These are phyloP conservation scores for Penstemon eatonii DNA, from an alignment of 257 asterid genomes.

Conservation along the genomic window DNA sequence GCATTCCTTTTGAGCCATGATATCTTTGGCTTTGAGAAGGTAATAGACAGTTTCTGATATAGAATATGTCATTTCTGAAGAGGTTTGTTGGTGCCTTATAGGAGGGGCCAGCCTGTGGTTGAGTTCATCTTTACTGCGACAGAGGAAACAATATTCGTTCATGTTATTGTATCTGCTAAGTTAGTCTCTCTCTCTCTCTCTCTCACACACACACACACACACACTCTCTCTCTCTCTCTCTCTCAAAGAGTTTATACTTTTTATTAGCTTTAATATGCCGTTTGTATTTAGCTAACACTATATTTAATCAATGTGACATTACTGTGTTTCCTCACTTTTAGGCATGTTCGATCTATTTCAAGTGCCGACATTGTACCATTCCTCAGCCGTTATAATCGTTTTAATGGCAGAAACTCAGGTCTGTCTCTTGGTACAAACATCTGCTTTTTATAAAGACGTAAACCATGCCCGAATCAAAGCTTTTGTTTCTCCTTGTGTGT, in stretches of 20 bases:
- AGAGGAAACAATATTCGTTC: constrained; percentile 92
- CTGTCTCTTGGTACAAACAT: constrained; percentile 27
- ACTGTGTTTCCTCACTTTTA: constrained; percentile 36
- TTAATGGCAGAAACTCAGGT: constrained; percentile 72
- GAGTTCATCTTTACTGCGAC: constrained; percentile 94
- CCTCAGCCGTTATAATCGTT: constrained; percentile 53
- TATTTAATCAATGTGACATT: constrained; percentile 17
- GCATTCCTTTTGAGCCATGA: constrained; percentile 24
- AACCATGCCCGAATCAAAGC: constrained; percentile 20
- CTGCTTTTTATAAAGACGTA: constrained; percentile 9
- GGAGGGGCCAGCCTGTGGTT: constrained; percentile 95
- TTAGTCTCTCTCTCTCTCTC: constrained; percentile 36
- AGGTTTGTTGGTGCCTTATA: constrained; percentile 46
- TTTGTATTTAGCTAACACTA: constrained; percentile 10
- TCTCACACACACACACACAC: too few relatives aligned
- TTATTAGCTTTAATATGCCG: constrained; percentile 15
- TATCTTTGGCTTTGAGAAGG: constrained; percentile 13
- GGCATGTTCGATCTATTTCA: constrained; percentile 90
- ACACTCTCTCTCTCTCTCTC: constrained; percentile 2
- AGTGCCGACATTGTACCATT: constrained; percentile 72
- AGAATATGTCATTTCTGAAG: constrained; percentile 20
- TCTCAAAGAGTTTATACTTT: constrained; percentile 23
- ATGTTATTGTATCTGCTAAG: constrained; percentile 90
- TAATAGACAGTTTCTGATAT: neutral
- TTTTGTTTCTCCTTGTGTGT: constrained; percentile 14